These are phyloP conservation scores for Neonectria neomacrospora DNA, from an alignment of 2,329 filamentous ascomycete genomes.

Conservation along the genomic window DNA sequence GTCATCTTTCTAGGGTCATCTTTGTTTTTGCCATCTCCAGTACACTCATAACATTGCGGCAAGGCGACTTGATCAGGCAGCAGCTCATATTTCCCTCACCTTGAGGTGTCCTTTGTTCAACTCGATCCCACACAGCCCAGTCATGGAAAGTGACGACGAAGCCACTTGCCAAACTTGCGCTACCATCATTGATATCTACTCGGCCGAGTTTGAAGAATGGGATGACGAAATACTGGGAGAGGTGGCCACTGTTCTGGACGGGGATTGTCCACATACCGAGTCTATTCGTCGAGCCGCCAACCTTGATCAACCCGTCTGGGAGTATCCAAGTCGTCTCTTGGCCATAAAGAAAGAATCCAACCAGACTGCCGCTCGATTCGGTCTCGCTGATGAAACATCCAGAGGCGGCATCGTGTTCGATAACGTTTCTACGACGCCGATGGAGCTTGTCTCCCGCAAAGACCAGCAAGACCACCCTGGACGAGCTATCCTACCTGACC, in stretches of 20 bases:
- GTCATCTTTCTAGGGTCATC: too few species aligned
- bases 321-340: constrained; percentile 16
- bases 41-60: too few species aligned
- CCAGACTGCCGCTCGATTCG: constrained; percentile 20
- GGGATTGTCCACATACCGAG: constrained; percentile 22
- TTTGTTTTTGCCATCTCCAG: too few species aligned
- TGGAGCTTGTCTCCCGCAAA: constrained; percentile 20
- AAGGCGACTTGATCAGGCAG: not conserved
- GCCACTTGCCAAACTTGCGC: constrained; percentile 16
- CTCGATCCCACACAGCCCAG: not conserved
- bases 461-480: constrained; percentile 3
- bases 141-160: not conserved
- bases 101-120: not conserved
- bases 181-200: constrained; percentile 23
- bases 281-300: constrained; percentile 18
- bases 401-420: constrained; percentile 20
- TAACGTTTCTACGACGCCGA: constrained; percentile 20
- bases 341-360: constrained; percentile 21
- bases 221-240: constrained; percentile 25
- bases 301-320: constrained; percentile 16
- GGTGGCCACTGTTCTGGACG: constrained; percentile 5
- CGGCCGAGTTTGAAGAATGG: constrained; percentile 22
- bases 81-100: not conserved
- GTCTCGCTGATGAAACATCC: constrained; percentile 10
- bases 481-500: constrained; percentile 15